Evolutionary conservation across 148 eudicot genomes (phyloP).

Genomic region (Chenopodium suecicum): DNA sequence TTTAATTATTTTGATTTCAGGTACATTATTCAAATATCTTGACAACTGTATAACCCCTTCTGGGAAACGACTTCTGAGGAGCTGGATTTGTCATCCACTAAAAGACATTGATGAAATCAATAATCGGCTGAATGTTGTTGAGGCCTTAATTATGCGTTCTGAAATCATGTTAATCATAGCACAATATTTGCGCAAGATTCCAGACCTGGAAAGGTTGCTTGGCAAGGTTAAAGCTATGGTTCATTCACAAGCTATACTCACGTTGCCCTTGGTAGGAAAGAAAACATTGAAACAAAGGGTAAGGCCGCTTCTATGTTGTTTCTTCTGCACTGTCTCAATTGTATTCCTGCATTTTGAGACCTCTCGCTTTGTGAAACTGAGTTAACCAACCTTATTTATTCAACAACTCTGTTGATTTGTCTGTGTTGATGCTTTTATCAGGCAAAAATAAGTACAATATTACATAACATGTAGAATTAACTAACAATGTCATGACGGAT

Average conservation of each 20-base stretch:
- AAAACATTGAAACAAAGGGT: constrained; percentile 89
- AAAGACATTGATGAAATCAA: constrained; percentile 71
- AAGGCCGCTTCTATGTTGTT: constrained; percentile 30
- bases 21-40: constrained; percentile 84
- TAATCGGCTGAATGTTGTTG: constrained; percentile 76
- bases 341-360: neutral
- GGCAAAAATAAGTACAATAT: neutral
- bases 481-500: neutral
- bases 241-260: constrained; percentile 66
- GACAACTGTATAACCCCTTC: constrained; percentile 71
- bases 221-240: constrained; percentile 75
- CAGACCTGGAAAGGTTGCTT: constrained; percentile 90
- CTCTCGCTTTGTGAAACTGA: neutral
- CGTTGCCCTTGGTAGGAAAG: constrained; percentile 72
- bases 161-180: constrained; percentile 52
- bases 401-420: neutral
- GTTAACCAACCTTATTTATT: neutral
- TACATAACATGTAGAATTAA: neutral
- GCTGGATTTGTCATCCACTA: constrained; percentile 94
- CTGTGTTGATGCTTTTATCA: neutral
- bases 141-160: constrained; percentile 50
- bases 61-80: constrained; percentile 91
- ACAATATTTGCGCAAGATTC: constrained; percentile 81
- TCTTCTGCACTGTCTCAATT: neutral
- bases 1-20: constrained; percentile 40